Percentiles rank a stretch among this genome's conserved stretches.
phyloP scores from a whole-genome alignment of 768 basidiomycete species.

The Lactifluus echinatus region DNA sequence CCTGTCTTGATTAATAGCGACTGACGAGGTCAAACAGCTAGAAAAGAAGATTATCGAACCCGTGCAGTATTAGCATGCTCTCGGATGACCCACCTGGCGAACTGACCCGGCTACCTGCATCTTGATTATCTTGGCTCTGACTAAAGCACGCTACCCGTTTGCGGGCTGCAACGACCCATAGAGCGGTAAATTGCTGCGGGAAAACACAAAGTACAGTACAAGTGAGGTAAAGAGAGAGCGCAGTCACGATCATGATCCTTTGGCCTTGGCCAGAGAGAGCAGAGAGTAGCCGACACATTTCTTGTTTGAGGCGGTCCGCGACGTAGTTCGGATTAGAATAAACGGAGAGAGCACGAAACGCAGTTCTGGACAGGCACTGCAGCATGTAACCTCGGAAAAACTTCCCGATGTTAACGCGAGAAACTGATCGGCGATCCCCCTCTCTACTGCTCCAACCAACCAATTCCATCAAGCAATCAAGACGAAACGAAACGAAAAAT shows the following conservation, averaged over 20 bases:
- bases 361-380: not conserved
- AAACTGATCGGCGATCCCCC: not conserved
- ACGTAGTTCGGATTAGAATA: not conserved
- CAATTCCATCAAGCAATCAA: not conserved
- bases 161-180: too few species aligned
- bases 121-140: not conserved
- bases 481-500: not conserved
- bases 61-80: too few species aligned
- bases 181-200: too few species aligned
- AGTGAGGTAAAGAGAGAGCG: too few species aligned
- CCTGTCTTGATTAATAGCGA: too few species aligned
- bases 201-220: too few species aligned
- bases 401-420: not conserved
- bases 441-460: not conserved
- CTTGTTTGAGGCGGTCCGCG: too few species aligned
- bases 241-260: too few species aligned
- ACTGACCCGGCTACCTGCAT: not conserved
- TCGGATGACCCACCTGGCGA: too few species aligned
- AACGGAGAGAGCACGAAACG: not conserved
- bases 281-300: not conserved
- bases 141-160: too few species aligned
- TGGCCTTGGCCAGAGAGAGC: not conserved
- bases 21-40: too few species aligned
- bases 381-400: not conserved
- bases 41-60: too few species aligned